Percentiles rank a stretch among this genome's conserved stretches.
Evolutionary conservation across 495 filamentous ascomycete genomes (phyloP).

Genomic region (Penicillium mononematosum): DNA sequence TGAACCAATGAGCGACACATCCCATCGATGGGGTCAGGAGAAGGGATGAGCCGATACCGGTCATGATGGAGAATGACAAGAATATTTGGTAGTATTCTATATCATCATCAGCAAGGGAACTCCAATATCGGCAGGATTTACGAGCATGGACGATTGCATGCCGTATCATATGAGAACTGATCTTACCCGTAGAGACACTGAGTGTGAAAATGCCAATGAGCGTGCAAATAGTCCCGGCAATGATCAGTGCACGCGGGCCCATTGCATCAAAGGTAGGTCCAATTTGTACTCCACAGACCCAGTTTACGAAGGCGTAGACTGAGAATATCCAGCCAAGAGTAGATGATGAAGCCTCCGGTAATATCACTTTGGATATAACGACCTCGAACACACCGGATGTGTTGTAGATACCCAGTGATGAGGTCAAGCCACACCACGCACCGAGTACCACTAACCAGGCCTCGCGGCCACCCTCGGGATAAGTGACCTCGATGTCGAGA

Average conservation of each 20-base stretch:
- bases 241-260: constrained; percentile 20
- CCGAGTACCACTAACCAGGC: constrained; percentile 47
- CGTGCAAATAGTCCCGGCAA: neutral
- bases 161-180: neutral
- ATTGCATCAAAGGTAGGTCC: constrained; percentile 29
- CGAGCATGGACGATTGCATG: neutral
- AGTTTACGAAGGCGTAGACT: constrained; percentile 58
- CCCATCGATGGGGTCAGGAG: constrained; percentile 61
- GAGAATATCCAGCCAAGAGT: constrained; percentile 69
- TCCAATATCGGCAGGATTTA: neutral
- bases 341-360: constrained; percentile 47
- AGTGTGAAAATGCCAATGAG: neutral
- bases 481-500: neutral
- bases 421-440: constrained; percentile 56
- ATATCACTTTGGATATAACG: constrained; percentile 54
- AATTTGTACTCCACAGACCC: constrained; percentile 43
- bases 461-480: neutral
- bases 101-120: neutral
- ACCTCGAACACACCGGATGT: constrained; percentile 62
- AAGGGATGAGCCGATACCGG: constrained; percentile 25
- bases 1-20: constrained; percentile 64
- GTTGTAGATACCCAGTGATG: constrained; percentile 63
- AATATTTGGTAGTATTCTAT: constrained; percentile 37
- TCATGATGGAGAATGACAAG: constrained; percentile 21
- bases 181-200: neutral